phyloP scores from a whole-genome alignment of 31 red algal species.

The Asparagopsis taxiformis region DNA sequence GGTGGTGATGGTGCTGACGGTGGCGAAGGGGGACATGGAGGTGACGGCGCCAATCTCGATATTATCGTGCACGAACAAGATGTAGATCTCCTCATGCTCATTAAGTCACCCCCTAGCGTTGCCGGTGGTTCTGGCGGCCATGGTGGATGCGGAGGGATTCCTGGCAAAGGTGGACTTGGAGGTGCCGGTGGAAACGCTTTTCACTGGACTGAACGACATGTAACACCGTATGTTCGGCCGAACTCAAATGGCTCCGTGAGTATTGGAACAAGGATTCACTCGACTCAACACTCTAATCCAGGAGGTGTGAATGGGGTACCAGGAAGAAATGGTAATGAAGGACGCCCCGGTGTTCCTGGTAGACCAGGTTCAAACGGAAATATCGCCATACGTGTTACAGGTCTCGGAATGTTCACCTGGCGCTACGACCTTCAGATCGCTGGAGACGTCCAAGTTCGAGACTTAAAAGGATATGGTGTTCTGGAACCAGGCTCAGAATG shows the following conservation, averaged over 20 bases:
- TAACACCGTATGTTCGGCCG: too few relatives aligned
- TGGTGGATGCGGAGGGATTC: background rate
- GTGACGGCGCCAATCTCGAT: background rate
- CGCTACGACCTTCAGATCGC: conserved; percentile 9
- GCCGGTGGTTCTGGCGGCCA: background rate
- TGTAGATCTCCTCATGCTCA: conserved; percentile 4
- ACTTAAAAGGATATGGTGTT: conserved; percentile 5
- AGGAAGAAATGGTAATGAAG: background rate
- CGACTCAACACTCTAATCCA: background rate
- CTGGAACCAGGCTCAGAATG: background rate
- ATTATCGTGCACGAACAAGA: background rate
- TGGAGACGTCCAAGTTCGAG: background rate
- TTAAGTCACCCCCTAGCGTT: background rate
- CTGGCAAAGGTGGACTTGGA: background rate
- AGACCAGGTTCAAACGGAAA: conserved; percentile 4
- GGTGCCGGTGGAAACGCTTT: background rate
- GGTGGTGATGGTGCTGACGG: background rate
- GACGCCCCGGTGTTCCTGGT: background rate
- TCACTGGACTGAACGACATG: too few relatives aligned
- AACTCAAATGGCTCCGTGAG: background rate
- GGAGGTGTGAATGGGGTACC: background rate
- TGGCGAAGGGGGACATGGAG: conserved; percentile 2
- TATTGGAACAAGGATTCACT: background rate
- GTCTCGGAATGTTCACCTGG: conserved; percentile 4
- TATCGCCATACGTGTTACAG: background rate